Conservation (phyloP, 148 eudicot species). For the Heliosperma pusillum region DNA sequence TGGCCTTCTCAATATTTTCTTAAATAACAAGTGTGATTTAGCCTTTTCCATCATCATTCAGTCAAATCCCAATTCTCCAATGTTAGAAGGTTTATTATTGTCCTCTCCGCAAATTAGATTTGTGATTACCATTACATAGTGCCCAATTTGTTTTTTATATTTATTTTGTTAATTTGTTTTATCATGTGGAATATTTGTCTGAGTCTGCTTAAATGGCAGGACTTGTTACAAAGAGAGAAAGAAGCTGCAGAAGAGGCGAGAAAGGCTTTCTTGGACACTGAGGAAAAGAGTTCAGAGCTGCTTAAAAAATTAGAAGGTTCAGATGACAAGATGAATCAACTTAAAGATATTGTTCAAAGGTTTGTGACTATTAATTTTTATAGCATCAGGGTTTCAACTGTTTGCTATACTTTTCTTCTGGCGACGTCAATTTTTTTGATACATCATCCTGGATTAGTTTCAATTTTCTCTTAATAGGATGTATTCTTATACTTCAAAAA, state of each 20-base stretch:
- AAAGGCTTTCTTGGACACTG: slow-evolving; percentile 52
- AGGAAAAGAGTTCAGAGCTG: slow-evolving; percentile 56
- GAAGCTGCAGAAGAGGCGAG: slow-evolving; percentile 60
- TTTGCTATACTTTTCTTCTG: not conserved
- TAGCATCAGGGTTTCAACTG: not conserved
- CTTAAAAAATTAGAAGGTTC: slow-evolving; percentile 67
- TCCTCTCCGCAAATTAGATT: not conserved
- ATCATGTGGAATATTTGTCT: not conserved
- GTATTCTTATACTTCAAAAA: not conserved
- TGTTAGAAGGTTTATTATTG: not conserved
- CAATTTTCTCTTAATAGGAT: not conserved
- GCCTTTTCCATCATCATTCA: not conserved
- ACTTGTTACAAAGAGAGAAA: slow-evolving; percentile 48
- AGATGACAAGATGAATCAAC: slow-evolving; percentile 60
- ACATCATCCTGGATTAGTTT: not conserved
- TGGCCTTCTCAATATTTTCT: not conserved
- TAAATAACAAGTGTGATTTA: not conserved
- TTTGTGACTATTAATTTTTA: slow-evolving; percentile 28
- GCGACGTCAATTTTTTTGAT: not conserved
- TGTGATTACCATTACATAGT: not conserved
- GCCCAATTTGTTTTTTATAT: no score
- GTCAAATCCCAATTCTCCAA: not conserved
- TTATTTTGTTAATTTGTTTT: no score
- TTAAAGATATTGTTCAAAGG: slow-evolving; percentile 91
- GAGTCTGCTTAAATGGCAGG: slow-evolving; percentile 35